Base-by-base conservation (phyloP, 108 stramenopile genomes). In the Nitzschia sp. region DNA sequence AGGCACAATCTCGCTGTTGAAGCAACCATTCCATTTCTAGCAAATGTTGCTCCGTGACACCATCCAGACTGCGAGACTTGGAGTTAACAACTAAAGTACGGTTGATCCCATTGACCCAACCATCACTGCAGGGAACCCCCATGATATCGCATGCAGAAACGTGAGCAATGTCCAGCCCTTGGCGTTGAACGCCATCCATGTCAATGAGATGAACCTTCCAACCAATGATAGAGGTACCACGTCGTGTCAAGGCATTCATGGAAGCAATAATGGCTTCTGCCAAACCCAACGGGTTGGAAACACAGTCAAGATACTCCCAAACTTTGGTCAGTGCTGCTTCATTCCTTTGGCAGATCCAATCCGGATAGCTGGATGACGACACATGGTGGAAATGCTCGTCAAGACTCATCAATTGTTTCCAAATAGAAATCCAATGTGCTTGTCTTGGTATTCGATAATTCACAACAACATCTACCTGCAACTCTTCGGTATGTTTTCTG, bases 261-360 rank as follows among this genome's bases (percentile, higher is more conserved):
- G 8, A 44, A 8, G 17, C 11, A 42, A 56, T 48, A 1, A 67
- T 22, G 19, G 66, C 2, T 39, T 60, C 19, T 21, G 58, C 39
- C 69, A 70, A 60, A 10, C 69, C 69, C 44, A 70, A 38, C 0
- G 69, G 69, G 50, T 70, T 70, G 8, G 69, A 42, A 8, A 70
- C 69, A 25, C 51, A 51, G 48, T 70, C 69, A 15, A 70, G 37
- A 41, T 70, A 70, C 48, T 70, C 69, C 69, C 69, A 70, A 11
- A 53, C 59, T 19, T 51, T 70, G 20, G 14, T 3, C 12, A n/a
- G 15, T 22, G 10, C 29, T 10, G 10, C 21, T 5, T 6, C 21
- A 24, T 46, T 6, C 3, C 12, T 12, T 22, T 59, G 44, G 50
- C 69, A 70, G 21, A 70, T 59, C 54, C 56, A 68, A 24, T 68